These are phyloP conservation scores for Phaffomyces opuntiae DNA, from an alignment of 805 yeast species.

Conservation along the genomic window DNA sequence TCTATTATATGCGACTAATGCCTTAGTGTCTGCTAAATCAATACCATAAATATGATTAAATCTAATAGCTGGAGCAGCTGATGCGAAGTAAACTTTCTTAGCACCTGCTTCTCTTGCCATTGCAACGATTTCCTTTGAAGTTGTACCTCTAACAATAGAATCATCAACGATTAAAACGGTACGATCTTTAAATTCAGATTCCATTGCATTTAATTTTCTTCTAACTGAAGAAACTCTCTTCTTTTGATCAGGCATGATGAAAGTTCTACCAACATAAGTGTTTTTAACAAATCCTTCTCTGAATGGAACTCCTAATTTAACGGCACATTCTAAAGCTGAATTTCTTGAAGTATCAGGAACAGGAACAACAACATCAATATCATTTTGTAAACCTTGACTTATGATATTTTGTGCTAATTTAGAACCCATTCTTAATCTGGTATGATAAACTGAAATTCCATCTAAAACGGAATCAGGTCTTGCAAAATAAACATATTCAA, in stretches of 20 bases:
- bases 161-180: conserved; percentile 91
- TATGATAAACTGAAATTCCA: conserved; percentile 92
- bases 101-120: conserved; percentile 99
- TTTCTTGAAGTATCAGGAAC: conserved; percentile 99
- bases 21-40: conserved; percentile 92
- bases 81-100: conserved; percentile 86
- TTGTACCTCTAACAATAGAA: conserved; percentile 96
- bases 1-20: conserved; percentile 81
- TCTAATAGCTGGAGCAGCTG: conserved; percentile 98
- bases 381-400: conserved; percentile 39
- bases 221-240: conserved; percentile 92
- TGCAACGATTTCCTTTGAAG: conserved; percentile 89
- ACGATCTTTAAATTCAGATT: conserved; percentile 77
- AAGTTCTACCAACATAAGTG: conserved; percentile 95
- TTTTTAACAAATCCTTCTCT: conserved; percentile 97
- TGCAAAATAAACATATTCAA: conserved; percentile 96
- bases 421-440: conserved; percentile 90
- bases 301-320: conserved; percentile 70
- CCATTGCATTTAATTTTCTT: conserved; percentile 94
- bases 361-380: conserved; percentile 91
- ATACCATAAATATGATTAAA: conserved; percentile 95
- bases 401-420: conserved; percentile 73
- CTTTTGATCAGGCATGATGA: conserved; percentile 96
- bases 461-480: conserved; percentile 95
- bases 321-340: conserved; percentile 89